These are phyloP conservation scores for Aegilops speltoides DNA, from an alignment of 176 grass and related monocot species.

Conservation along the genomic window DNA sequence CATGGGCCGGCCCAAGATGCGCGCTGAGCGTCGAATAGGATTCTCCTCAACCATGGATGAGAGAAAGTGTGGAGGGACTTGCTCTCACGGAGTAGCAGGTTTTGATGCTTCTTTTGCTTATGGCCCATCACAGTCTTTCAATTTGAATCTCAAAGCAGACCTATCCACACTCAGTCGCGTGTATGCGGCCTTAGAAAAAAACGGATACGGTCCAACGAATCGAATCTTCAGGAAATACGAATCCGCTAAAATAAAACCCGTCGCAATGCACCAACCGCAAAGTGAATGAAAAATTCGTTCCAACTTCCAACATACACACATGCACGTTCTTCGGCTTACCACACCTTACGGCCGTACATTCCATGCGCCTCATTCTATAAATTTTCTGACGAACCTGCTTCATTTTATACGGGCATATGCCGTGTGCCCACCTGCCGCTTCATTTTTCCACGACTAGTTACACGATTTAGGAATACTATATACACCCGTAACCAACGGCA, in stretches of 20 bases:
- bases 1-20: too few species aligned
- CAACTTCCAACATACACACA: not conserved
- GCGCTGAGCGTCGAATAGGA: too few species aligned
- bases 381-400: not conserved
- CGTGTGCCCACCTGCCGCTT: not conserved
- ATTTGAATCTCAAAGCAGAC: too few species aligned
- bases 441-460: not conserved
- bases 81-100: too few species aligned
- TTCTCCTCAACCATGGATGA: too few species aligned
- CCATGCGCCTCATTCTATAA: constrained; percentile 2
- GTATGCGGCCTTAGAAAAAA: not conserved
- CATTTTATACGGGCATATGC: not conserved
- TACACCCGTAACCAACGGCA: not conserved
- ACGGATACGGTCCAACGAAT: not conserved
- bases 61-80: too few species aligned
- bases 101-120: too few species aligned
- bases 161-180: too few species aligned
- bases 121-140: too few species aligned
- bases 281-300: not conserved
- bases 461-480: not conserved
- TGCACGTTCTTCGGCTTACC: constrained; percentile 2
- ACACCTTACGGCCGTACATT: not conserved
- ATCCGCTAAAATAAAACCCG: not conserved
- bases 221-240: not conserved
- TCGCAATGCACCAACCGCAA: not conserved